Evolutionary conservation across 169 alveolate genomes (phyloP).

Genomic region (Plasmodium coatneyi): DNA sequence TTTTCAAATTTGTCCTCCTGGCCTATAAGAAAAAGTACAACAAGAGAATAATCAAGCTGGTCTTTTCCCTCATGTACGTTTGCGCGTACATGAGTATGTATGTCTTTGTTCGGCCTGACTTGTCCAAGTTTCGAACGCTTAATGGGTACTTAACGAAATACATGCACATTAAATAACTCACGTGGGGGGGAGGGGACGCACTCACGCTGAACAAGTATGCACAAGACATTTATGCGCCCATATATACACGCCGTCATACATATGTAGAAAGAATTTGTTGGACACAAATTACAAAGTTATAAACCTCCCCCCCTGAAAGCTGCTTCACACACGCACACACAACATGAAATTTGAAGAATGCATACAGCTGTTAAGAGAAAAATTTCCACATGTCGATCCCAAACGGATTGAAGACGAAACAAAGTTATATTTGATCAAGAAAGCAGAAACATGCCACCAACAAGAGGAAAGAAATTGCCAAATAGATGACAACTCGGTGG

Average conservation of each 20-base stretch:
- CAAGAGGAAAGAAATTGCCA: neutral
- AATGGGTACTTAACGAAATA: neutral
- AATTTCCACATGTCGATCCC: neutral
- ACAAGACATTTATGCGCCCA: neutral
- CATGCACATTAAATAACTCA: neutral
- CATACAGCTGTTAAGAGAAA: conserved; percentile 5
- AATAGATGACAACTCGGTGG: conserved; percentile 3
- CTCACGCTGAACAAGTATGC: neutral
- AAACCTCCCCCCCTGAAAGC: neutral
- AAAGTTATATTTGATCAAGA: conserved; percentile 8
- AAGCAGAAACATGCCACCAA: neutral
- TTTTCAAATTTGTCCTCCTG: neutral
- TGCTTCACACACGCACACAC: neutral
- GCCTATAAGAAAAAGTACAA: neutral
- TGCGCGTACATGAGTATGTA: neutral
- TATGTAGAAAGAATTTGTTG: neutral
- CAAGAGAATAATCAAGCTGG: neutral
- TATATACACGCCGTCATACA: neutral
- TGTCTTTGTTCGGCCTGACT: neutral
- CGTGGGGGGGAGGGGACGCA: neutral
- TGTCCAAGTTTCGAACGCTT: neutral
- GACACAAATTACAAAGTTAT: neutral
- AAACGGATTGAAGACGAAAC: conserved; percentile 3
- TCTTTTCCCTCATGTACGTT: neutral
- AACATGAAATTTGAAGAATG: conserved; percentile 36